A percentile compares a stretch with the other conserved stretches of the same genome.
Evolutionary conservation across 2,329 filamentous ascomycete genomes (phyloP).

Genomic region (Fusarium stilboides): DNA sequence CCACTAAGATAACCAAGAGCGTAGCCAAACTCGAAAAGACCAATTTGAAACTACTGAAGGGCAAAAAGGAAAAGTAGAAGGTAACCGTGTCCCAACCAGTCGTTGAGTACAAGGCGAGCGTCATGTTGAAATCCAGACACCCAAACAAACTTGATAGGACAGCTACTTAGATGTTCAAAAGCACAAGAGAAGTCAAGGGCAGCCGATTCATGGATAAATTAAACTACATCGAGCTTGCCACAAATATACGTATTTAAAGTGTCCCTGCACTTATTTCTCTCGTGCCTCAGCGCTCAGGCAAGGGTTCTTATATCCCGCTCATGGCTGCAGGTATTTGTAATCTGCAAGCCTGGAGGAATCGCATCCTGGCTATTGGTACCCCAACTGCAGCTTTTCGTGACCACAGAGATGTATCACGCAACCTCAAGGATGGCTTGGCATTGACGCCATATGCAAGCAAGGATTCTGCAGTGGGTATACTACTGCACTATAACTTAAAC

Average conservation of each 20-base stretch:
- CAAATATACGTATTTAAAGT: neutral
- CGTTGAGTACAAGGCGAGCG: neutral
- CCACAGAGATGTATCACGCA: neutral
- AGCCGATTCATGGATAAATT: neutral
- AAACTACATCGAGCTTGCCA: neutral
- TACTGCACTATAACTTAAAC: neutral
- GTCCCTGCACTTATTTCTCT: neutral
- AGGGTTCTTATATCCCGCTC: neutral
- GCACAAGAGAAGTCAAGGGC: neutral
- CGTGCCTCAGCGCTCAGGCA: neutral
- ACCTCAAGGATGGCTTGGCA: neutral
- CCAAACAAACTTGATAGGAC: neutral
- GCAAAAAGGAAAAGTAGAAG: neutral
- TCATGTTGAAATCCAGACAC: neutral
- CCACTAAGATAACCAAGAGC: neutral
- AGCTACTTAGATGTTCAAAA: neutral
- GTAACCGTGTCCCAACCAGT: neutral
- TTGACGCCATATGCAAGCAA: neutral
- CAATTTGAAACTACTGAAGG: neutral
- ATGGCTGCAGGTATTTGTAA: neutral
- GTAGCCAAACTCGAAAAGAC: neutral
- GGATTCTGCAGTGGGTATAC: neutral
- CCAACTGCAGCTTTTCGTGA: neutral
- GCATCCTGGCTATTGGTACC: neutral
- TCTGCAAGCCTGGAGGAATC: neutral